Evolutionary conservation across 495 filamentous ascomycete genomes (phyloP).

Genomic region (Penicillium cataractarum): DNA sequence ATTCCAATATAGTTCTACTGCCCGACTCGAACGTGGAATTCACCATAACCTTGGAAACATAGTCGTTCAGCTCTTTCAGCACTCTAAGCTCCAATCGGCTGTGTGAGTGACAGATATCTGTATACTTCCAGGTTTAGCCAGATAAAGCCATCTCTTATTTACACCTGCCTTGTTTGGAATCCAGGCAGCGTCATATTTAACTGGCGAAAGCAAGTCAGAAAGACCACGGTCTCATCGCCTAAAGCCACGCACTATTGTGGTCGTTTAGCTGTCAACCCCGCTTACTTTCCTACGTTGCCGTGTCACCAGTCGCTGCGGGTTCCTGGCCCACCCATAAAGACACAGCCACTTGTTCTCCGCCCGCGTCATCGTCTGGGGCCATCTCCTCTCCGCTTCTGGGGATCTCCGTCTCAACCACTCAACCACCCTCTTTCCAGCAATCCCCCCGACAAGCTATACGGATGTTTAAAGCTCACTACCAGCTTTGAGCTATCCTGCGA

Average conservation of each 20-base stretch:
- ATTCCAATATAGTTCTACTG: too few relatives aligned
- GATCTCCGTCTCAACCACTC: constrained; percentile 12
- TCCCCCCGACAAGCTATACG: not conserved
- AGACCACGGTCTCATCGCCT: not conserved
- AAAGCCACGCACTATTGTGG: not conserved
- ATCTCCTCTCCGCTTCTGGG: constrained; percentile 22
- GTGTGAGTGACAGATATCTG: too few relatives aligned
- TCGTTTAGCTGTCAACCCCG: not conserved
- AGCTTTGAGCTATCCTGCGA: constrained; percentile 18
- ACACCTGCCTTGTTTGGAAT: not conserved
- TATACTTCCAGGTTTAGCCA: too few relatives aligned
- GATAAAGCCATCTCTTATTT: not conserved
- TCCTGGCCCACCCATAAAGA: constrained; percentile 10
- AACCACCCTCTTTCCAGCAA: constrained; percentile 7
- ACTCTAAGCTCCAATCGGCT: too few relatives aligned
- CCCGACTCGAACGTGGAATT: too few relatives aligned
- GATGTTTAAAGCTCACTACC: constrained; percentile 10
- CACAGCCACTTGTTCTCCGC: constrained; percentile 33
- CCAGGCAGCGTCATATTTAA: not conserved
- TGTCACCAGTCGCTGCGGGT: not conserved
- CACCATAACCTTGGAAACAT: too few relatives aligned
- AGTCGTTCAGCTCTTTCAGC: too few relatives aligned
- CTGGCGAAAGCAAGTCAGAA: not conserved
- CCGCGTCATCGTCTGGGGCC: constrained; percentile 44
- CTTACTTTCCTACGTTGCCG: not conserved